Evolutionary conservation across 78 protist species (phyloP).

Genomic region (Dictyostelium capitatum): DNA sequence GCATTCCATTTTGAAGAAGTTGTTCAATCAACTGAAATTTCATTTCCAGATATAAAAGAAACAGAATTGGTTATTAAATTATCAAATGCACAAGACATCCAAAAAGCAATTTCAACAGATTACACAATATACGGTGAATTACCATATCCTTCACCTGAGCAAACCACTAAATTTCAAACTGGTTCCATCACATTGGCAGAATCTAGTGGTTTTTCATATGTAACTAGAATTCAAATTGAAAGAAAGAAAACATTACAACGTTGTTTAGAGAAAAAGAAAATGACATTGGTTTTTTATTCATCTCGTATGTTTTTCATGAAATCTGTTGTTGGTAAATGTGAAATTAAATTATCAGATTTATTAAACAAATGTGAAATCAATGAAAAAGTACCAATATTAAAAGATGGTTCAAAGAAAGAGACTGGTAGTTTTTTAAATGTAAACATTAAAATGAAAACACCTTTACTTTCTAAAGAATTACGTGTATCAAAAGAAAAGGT

Average conservation of each 20-base stretch:
- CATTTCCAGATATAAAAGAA: slow-evolving; percentile 40
- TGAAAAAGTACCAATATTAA: slow-evolving; percentile 45
- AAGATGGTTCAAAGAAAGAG: slow-evolving; percentile 63
- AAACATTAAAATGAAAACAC: slow-evolving; percentile 38
- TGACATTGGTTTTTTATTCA: slow-evolving; percentile 8
- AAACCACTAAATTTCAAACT: slow-evolving; percentile 25
- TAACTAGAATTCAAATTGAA: slow-evolving; percentile 27
- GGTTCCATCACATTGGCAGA: neutral
- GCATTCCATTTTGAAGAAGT: slow-evolving; percentile 53
- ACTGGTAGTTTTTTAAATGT: slow-evolving; percentile 48
- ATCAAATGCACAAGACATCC: neutral
- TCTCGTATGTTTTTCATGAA: slow-evolving; percentile 56
- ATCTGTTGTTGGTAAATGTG: slow-evolving; percentile 45
- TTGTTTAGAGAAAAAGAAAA: slow-evolving; percentile 50
- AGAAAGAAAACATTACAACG: slow-evolving; percentile 67
- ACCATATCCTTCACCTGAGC: slow-evolving; percentile 68
- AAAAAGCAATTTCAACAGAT: neutral
- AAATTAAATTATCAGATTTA: slow-evolving; percentile 27
- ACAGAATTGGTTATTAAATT: slow-evolving; percentile 21
- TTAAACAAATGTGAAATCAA: slow-evolving; percentile 32
- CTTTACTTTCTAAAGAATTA: slow-evolving; percentile 13
- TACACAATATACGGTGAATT: slow-evolving; percentile 11
- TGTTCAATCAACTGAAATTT: neutral
- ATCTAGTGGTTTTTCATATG: neutral
- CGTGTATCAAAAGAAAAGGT: slow-evolving; percentile 20